Base-by-base conservation (phyloP, 2,329 filamentous ascomycete genomes). In the Lecanicillium sp. region DNA sequence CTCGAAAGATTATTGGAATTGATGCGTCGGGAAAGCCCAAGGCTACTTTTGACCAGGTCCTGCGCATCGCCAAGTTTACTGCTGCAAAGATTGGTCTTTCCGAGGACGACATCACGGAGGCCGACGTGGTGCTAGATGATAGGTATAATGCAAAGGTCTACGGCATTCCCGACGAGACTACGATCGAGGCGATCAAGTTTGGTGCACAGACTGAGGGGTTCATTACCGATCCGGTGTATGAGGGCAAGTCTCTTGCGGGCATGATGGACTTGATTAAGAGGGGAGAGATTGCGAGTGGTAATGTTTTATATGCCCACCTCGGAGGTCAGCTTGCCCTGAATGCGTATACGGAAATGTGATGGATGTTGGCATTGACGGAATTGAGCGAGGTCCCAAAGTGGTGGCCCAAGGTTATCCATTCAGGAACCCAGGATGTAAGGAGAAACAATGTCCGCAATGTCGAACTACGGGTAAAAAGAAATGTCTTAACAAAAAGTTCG, bases 221-320 rank as follows among this genome's bases (percentile, higher is more conserved):
- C 49, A 82, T 86, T 45, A 85, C 80, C 0, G 82, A 86, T 52
- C 82, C 81, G 0, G 82, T 86, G 2, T 86, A 86, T 51, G 81
- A 85, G 60, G 83, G 83, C 1, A 86, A 86, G 71, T 83, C 76
- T 48, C 60, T 86, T 55, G 80, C 80, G 4, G 82, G 81, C 0
- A 71, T 85, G 78, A 74, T 85, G 48, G 78, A 80, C 53, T 60
- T 85, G 63, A 74, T 84, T 14, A 70, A 63, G 45, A 74, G 70
- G 36, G 79, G 73, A 0, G 74, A 80, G 54, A 77, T 85, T 42
- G 57, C 59, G 4, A 69, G 69, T 1, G 76, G 75, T n/a, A 83
- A 81, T 50, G 74, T 85, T 22, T 52, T 86, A 42, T 86, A 84
- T 57, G 80, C 80, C 2, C 82, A 86, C 58, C 55, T 85, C 17